Evolutionary conservation across 805 yeast genomes (phyloP), one percentile per base, ranked within the genome.

Genomic region (Metschnikowia noctiluminum): DNA sequence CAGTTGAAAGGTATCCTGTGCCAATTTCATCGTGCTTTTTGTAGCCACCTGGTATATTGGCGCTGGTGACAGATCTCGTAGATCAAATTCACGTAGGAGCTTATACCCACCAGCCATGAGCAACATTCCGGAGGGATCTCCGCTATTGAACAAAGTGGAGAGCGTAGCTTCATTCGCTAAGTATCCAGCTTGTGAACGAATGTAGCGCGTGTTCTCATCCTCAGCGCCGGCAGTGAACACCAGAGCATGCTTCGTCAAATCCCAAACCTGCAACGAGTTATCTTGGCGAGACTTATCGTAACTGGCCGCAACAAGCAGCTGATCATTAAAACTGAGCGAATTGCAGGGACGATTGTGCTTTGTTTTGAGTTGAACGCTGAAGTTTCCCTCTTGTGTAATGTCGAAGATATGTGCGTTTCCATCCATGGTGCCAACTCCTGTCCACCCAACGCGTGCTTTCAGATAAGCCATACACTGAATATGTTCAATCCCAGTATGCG

Each of bases 201-300:
- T 71, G 1, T 78, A 68, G 45, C 79, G 80, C 32, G 79, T 79
- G 49, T 76, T 76, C 21, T 71, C 71, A 44, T 76, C 69, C 14
- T 45, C 56, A 21, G 26, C 46, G 21, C 47, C 16, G 32, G 39
- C 52, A 2, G 40, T 14, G 31, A 56, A 56, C 39, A 64, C 64
- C 41, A 72, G 65, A 1, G 80, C 69, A 52, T 81, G 85, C 55
- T 82, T 82, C 47, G 79, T 80, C 3, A 87, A 72, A 61, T 89
- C 89, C 91, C 94, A 91, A 5, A 91, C 73, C 55, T 86, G 86
- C 39, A 91, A 68, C 21, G 92, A 83, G 50, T 81, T 79, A 57
- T 87, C 95, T 54, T 81, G 87, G 45, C 90, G 74, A 16, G 85
- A 84, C 55, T 88, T 80, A 53, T 89, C 97, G 49, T 84, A 77